Evolutionary conservation across 1,284 basidiomycete species (phyloP), one percentile per base, ranked within the genome.

Genomic region (Trichosporon coremiiforme): DNA sequence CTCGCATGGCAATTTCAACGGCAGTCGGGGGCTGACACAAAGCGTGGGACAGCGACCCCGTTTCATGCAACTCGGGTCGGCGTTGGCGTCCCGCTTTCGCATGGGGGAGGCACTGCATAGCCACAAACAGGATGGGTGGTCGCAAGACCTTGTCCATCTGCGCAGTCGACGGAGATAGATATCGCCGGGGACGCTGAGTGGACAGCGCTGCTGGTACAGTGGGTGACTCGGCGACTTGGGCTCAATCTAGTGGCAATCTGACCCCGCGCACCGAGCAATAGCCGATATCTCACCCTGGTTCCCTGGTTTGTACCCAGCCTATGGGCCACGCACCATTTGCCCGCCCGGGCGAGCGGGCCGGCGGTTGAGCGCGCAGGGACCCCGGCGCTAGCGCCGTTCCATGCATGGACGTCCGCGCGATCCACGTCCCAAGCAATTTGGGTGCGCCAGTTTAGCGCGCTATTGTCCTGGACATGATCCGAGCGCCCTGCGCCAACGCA

Each of bases 381-480:
- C 15, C n/a, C 47, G 47, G 47, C 47, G 47, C 47, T 53, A 53
- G 47, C 47, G 47, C 47, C 20, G 47, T 20, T 53, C 47, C 47
- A 53, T 53, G 41, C 41, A n/a, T 15, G 41, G 13, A 4, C 41
- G 41, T 45, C 10, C 15, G 41, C 41, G 41, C 47, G 20, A 53
- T 53, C 47, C 47, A 53, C 20, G 47, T 53, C 47, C 22, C 47
- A 22, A 22, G 20, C 47, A 22, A 53, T 53, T 53, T 22, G 20
- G 47, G 20, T 20, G 5, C n/a, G 4, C 45, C 17, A 22, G 2
- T 6, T 47, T 47, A 38, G 36, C 36, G 45, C n/a, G 17, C 17
- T 17, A 17, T 5, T 17, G 15, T n/a, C 12, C 15, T 45, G 41
- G 33, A 35, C 33, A 35, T 35, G 33, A 9, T 38, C 41, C 17